A percentile compares a stretch with the other conserved stretches of the same genome.
Evolutionary conservation across 2,329 filamentous ascomycete species (phyloP).

Genomic region (Capronia epimyces): DNA sequence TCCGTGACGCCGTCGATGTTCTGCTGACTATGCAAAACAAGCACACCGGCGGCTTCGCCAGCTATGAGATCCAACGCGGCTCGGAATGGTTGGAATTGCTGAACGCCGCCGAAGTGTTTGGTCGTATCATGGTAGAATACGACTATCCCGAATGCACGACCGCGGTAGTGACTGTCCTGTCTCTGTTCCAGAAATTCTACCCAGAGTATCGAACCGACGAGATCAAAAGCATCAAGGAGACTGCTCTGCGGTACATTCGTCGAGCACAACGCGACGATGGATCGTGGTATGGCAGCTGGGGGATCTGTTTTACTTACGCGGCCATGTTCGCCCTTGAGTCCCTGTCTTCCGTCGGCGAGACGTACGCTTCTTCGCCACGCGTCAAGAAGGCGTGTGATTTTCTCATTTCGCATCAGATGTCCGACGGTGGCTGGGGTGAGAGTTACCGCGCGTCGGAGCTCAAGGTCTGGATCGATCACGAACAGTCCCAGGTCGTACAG

Average conservation of each 20-base stretch:
- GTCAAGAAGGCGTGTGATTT: slow-evolving; percentile 77
- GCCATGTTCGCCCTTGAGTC: slow-evolving; percentile 94
- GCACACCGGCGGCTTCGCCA: slow-evolving; percentile 73
- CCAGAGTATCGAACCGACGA: slow-evolving; percentile 73
- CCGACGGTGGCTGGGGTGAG: slow-evolving; percentile 94
- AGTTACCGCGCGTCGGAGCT: slow-evolving; percentile 81
- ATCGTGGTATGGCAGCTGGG: slow-evolving; percentile 98
- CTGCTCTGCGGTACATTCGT: slow-evolving; percentile 78
- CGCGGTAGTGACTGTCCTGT: slow-evolving; percentile 81
- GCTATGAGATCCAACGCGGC: slow-evolving; percentile 79
- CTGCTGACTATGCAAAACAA: slow-evolving; percentile 85
- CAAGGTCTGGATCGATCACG: slow-evolving; percentile 63
- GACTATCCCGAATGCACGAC: slow-evolving; percentile 98
- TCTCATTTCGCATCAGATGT: slow-evolving; percentile 73
- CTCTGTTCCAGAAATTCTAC: slow-evolving; percentile 73
- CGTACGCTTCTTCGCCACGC: slow-evolving; percentile 65
- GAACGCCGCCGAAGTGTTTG: slow-evolving; percentile 95
- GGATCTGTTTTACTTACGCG: slow-evolving; percentile 96
- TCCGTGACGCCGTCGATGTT: slow-evolving; percentile 85
- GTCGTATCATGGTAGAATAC: slow-evolving; percentile 96
- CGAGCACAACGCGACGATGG: slow-evolving; percentile 71
- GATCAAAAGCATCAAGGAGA: slow-evolving; percentile 64
- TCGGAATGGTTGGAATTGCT: slow-evolving; percentile 73
- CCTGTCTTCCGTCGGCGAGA: slow-evolving; percentile 74
- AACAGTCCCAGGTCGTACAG: slow-evolving; percentile 82